These are phyloP conservation scores for Cryptococcus maquisensis DNA, from an alignment of 1,284 basidiomycete genomes.

Conservation along the genomic window DNA sequence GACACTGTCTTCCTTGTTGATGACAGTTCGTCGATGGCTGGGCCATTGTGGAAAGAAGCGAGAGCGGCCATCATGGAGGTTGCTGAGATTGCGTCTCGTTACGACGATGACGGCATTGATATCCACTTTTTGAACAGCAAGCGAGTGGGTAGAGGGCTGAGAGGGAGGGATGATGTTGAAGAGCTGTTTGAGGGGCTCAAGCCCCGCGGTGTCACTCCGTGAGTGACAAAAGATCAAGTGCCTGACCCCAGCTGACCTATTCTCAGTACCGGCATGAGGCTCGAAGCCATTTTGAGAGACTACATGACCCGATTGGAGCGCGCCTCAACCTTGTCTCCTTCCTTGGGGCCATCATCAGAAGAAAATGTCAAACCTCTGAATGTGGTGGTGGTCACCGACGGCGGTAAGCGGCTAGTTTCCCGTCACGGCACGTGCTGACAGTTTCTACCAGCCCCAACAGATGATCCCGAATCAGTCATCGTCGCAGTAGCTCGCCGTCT, in stretches of 20 bases:
- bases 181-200: conserved; percentile 42
- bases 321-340: conserved; percentile 13
- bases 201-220: conserved; percentile 43
- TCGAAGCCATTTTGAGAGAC: conserved; percentile 41
- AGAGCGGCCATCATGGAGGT: conserved; percentile 38
- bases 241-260: background rate
- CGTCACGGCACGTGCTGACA: conserved; percentile 10
- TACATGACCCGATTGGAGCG: conserved; percentile 42
- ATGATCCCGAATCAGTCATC: conserved; percentile 38
- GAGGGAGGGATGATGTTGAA: conserved; percentile 40
- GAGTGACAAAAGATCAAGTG: conserved; percentile 7
- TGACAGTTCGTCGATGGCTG: conserved; percentile 42
- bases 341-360: background rate
- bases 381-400: conserved; percentile 42
- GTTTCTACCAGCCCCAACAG: conserved; percentile 29
- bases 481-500: conserved; percentile 32
- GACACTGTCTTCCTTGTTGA: conserved; percentile 48
- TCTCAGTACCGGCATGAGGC: conserved; percentile 31
- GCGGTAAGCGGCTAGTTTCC: conserved; percentile 23
- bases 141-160: conserved; percentile 40
- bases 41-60: conserved; percentile 37
- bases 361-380: conserved; percentile 41
- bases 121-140: conserved; percentile 47
- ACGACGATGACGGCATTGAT: conserved; percentile 44
- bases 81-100: conserved; percentile 34